A percentile compares a stretch with the other conserved stretches of the same genome.
Conservation (phyloP, 768 basidiomycete species). For the Amanita phalloides region DNA sequence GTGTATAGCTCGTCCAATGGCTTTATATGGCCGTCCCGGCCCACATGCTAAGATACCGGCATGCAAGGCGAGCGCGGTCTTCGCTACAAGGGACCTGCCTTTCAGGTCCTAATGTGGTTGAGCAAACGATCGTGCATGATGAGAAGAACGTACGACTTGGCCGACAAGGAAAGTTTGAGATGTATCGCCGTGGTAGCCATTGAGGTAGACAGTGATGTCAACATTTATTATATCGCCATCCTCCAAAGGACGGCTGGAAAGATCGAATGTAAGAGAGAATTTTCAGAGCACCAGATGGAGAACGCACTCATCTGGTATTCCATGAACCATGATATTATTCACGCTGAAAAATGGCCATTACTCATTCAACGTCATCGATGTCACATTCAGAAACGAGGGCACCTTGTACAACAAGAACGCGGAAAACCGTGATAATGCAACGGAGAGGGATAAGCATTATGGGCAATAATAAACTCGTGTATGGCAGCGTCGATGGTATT, state of each 20-base stretch:
- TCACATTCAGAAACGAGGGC: not conserved
- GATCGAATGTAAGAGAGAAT: not conserved
- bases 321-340: slow-evolving; percentile 82
- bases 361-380: slow-evolving; percentile 19
- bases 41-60: slow-evolving; percentile 68
- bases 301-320: slow-evolving; percentile 81
- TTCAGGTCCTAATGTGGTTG: slow-evolving; percentile 45
- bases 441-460: slow-evolving; percentile 81
- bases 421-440: slow-evolving; percentile 69
- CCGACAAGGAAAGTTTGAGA: slow-evolving; percentile 79
- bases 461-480: slow-evolving; percentile 50
- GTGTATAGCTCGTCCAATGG: slow-evolving; percentile 66
- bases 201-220: slow-evolving; percentile 76
- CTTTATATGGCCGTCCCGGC: slow-evolving; percentile 56
- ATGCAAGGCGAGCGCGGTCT: slow-evolving; percentile 55
- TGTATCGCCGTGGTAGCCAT: slow-evolving; percentile 87
- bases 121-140: not conserved
- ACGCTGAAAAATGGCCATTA: slow-evolving; percentile 51
- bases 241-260: slow-evolving; percentile 59
- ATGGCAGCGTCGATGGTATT: slow-evolving; percentile 60
- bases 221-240: slow-evolving; percentile 84
- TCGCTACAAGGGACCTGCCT: slow-evolving; percentile 53
- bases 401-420: slow-evolving; percentile 68
- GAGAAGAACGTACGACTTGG: slow-evolving; percentile 41
- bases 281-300: not conserved